A percentile compares a stretch with the other conserved stretches of the same genome.
Conservation (phyloP, 2,329 filamentous ascomycete species). For the Paraphoma sp. region DNA sequence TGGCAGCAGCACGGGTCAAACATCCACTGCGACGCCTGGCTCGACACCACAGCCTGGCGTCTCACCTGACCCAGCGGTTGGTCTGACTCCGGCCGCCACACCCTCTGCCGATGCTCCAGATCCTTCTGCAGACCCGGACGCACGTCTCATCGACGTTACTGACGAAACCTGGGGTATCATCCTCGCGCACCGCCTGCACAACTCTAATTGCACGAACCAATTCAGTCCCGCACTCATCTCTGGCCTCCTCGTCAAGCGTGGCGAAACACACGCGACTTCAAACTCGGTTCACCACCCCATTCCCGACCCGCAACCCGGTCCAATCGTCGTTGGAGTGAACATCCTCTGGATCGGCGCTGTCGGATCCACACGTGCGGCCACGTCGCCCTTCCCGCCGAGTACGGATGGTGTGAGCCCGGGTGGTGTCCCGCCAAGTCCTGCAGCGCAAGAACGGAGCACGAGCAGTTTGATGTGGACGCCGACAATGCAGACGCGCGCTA, state of each 20-base stretch:
- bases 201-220: constrained; percentile 42
- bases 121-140: constrained; percentile 63
- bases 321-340: constrained; percentile 50
- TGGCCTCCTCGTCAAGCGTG: constrained; percentile 54
- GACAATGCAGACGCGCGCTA: constrained; percentile 36
- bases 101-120: constrained; percentile 59
- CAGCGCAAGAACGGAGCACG: constrained; percentile 16
- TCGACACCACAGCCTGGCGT: constrained; percentile 44
- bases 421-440: constrained; percentile 12
- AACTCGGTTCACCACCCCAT: constrained; percentile 19
- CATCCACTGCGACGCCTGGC: constrained; percentile 29
- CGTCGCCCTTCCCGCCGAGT: constrained; percentile 37
- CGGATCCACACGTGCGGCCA: constrained; percentile 41
- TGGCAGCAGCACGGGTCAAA: constrained; percentile 19
- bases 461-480: constrained; percentile 44
- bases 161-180: constrained; percentile 81
- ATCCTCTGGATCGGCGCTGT: constrained; percentile 56
- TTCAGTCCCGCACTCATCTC: constrained; percentile 49
- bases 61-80: constrained; percentile 42
- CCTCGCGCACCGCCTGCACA: constrained; percentile 64
- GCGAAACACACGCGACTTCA: constrained; percentile 19
- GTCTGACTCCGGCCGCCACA: constrained; percentile 70
- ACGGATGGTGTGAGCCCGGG: constrained; percentile 33
- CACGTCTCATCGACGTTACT: constrained; percentile 72
- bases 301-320: constrained; percentile 34